Evolutionary conservation across 1,284 basidiomycete species (phyloP).

Genomic region (Cryptococcus amylolentus): DNA sequence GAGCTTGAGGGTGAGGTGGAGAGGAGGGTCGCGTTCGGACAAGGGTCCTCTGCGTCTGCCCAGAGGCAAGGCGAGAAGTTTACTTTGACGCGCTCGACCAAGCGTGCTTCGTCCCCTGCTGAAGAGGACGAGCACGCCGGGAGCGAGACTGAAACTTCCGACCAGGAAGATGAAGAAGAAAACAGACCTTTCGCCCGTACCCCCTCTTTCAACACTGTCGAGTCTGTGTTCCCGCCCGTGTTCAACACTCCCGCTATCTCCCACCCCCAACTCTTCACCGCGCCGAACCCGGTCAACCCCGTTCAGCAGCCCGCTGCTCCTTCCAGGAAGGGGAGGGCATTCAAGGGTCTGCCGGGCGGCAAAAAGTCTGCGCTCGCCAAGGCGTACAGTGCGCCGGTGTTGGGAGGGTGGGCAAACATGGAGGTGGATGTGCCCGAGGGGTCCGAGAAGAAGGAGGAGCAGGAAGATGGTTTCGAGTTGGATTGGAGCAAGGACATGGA

Average conservation of each 20-base stretch:
- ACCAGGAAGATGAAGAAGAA: slow-evolving; percentile 16
- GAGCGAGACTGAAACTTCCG: slow-evolving; percentile 18
- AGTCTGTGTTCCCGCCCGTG: slow-evolving; percentile 40
- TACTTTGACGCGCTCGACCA: slow-evolving; percentile 8
- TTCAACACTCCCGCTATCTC: slow-evolving; percentile 31
- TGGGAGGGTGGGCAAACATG: slow-evolving; percentile 27
- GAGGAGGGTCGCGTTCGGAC: slow-evolving; percentile 11
- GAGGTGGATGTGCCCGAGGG: slow-evolving; percentile 25
- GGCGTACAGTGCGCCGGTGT: slow-evolving; percentile 41
- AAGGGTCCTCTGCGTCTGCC: not conserved
- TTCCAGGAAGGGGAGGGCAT: slow-evolving; percentile 12
- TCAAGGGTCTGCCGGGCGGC: slow-evolving; percentile 22
- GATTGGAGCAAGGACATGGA: not conserved
- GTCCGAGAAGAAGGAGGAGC: not conserved
- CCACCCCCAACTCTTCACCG: slow-evolving; percentile 32
- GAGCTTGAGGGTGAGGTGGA: not conserved
- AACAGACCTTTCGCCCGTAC: not conserved
- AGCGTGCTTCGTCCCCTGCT: slow-evolving; percentile 15
- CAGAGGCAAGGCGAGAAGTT: not conserved
- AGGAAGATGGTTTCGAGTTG: slow-evolving; percentile 38
- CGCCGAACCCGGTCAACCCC: not conserved
- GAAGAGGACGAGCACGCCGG: slow-evolving; percentile 11
- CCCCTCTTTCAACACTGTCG: not conserved
- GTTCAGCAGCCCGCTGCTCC: slow-evolving; percentile 3
- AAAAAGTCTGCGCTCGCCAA: slow-evolving; percentile 22